Evolutionary conservation across 208 protist species (phyloP), one percentile per base, ranked within the genome.

Genomic region (Strigomonas culicis): DNA sequence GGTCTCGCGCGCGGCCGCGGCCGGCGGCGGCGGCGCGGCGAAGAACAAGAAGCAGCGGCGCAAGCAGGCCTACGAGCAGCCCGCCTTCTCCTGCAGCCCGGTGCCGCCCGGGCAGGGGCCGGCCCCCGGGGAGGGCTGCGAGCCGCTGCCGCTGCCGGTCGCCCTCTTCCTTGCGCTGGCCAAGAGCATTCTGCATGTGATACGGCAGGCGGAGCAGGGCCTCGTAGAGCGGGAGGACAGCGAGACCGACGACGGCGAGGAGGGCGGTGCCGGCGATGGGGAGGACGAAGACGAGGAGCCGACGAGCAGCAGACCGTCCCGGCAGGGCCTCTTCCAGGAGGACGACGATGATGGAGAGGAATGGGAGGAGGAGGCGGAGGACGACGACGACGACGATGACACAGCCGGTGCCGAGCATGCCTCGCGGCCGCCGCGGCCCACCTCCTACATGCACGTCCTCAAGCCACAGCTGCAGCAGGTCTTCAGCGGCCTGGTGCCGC

Each of bases 81-180:
- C 34, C 7, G 34, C 34, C 34, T 13, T 39, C 34, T 39, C 34
- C 4, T 39, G 34, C 34, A 13, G 7, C 7, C 34, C 34, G 7
- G 34, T 39, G 34, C 34, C 34, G 4, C 34, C 34, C 4, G 34
- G 7, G 10, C 34, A 39, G 34, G 7, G 7, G 10, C 7, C 7
- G 34, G 34, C 7, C 10, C 7, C 34, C 4, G 34, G 34, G 10
- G 7, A 4, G 34, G 10, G 34, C 34, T 13, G 30, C 19, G 41
- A 19, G 44, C 25, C 6, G 3, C 22, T 79, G 44, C 58, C 73
- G 0, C 61, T 80, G 7, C 51, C 67, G 8, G 19, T 70, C 3
- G 78, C 70, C 32, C 11, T 78, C 15, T 84, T 84, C 63, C 22
- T 78, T 31, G 55, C 59, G 13, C 21, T 77, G 25, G 79, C 63